Conservation (phyloP, 805 yeast genomes). For the Torulaspora maleeae region DNA sequence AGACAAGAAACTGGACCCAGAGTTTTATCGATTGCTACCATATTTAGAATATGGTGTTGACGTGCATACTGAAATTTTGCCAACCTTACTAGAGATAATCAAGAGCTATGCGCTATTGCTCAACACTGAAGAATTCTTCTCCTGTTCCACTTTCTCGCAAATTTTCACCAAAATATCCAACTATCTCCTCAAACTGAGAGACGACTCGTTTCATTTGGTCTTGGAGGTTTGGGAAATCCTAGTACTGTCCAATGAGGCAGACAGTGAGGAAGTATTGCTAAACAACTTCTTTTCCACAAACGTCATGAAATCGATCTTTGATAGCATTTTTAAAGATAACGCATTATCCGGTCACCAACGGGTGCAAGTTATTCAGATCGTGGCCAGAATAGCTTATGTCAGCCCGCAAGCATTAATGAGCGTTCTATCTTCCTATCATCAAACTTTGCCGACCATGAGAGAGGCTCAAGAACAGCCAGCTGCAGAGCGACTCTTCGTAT, state of each 20-base stretch:
- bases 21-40: slow-evolving; percentile 45
- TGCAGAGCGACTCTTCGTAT: slow-evolving; percentile 22
- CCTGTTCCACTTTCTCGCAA: slow-evolving; percentile 21
- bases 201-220: slow-evolving; percentile 55
- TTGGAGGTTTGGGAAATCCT: slow-evolving; percentile 39
- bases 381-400: slow-evolving; percentile 37
- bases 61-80: slow-evolving; percentile 69
- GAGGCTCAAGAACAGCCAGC: slow-evolving; percentile 23
- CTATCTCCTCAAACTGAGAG: slow-evolving; percentile 59
- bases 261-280: slow-evolving; percentile 22
- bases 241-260: slow-evolving; percentile 25
- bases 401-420: slow-evolving; percentile 34
- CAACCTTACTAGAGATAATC: slow-evolving; percentile 54
- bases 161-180: slow-evolving; percentile 48
- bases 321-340: slow-evolving; percentile 32
- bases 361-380: slow-evolving; percentile 35
- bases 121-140: slow-evolving; percentile 36
- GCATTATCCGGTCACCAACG: slow-evolving; percentile 31
- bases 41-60: slow-evolving; percentile 54
- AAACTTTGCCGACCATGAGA: slow-evolving; percentile 19
- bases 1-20: slow-evolving; percentile 30
- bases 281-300: slow-evolving; percentile 29
- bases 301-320: slow-evolving; percentile 25
- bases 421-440: slow-evolving; percentile 28
- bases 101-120: slow-evolving; percentile 58